A percentile compares a stretch with the other conserved stretches of the same genome.
These are phyloP conservation scores for Pisolithus tinctorius DNA, from an alignment of 768 basidiomycete species.

Conservation along the genomic window DNA sequence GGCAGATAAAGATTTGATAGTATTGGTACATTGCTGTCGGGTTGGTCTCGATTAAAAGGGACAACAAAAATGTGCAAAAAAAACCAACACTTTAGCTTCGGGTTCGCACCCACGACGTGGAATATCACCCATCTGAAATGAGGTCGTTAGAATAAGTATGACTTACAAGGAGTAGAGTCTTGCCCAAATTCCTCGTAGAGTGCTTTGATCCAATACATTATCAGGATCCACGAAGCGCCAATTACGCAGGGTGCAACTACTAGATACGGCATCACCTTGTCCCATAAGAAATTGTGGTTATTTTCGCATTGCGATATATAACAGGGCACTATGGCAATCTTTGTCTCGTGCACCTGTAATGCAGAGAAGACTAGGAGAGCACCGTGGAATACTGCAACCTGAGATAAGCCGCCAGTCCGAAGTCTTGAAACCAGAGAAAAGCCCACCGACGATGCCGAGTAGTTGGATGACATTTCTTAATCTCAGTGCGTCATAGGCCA, in stretches of 20 bases:
- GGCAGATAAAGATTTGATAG: slow-evolving; percentile 82
- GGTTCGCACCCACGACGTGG: slow-evolving; percentile 82
- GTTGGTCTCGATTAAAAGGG: slow-evolving; percentile 2
- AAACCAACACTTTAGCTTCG: slow-evolving; percentile 69
- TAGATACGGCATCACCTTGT: slow-evolving; percentile 54
- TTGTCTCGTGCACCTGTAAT: slow-evolving; percentile 75
- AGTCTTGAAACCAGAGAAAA: background rate
- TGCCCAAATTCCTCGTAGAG: slow-evolving; percentile 83
- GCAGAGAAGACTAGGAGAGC: slow-evolving; percentile 69
- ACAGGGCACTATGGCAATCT: slow-evolving; percentile 43
- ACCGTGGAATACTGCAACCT: slow-evolving; percentile 52
- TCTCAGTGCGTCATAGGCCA: slow-evolving; percentile 80
- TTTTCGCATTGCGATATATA: slow-evolving; percentile 34
- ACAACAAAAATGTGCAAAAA: background rate
- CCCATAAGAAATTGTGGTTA: slow-evolving; percentile 53
- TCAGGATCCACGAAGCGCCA: slow-evolving; percentile 53
- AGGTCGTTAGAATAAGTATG: background rate
- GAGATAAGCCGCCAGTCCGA: slow-evolving; percentile 1
- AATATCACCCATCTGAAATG: slow-evolving; percentile 80
- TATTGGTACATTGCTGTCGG: slow-evolving; percentile 76
- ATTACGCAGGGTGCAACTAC: slow-evolving; percentile 70
- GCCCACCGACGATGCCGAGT: slow-evolving; percentile 60
- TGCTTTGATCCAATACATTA: slow-evolving; percentile 63
- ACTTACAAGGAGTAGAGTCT: slow-evolving; percentile 14
- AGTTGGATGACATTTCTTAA: slow-evolving; percentile 76